Percentiles rank a stretch among this genome's conserved stretches.
phyloP scores from a whole-genome alignment of 129 eudicot genomes.

The Helichrysum umbraculigerum region DNA sequence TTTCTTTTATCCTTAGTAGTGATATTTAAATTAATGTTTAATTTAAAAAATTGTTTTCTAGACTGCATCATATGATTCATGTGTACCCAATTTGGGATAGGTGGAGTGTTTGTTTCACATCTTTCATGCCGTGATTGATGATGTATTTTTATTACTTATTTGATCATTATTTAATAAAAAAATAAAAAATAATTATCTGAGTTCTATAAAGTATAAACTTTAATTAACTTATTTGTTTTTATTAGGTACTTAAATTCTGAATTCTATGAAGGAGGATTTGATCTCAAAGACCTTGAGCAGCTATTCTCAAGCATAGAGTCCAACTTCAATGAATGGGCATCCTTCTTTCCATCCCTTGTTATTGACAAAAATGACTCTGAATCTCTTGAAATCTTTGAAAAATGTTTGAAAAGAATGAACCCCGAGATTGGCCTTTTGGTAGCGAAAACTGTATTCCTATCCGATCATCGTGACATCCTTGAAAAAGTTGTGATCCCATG shows the following conservation, averaged over 20 bases:
- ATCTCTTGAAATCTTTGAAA: conserved; percentile 36
- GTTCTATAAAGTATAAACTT: conserved; percentile 5
- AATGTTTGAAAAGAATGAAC: conserved; percentile 52
- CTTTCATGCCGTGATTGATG: conserved; percentile 3
- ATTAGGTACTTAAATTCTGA: conserved; percentile 67
- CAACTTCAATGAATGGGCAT: conserved; percentile 58
- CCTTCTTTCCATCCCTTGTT: conserved; percentile 58
- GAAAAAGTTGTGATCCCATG: conserved; percentile 70
- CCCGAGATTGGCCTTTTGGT: conserved; percentile 54
- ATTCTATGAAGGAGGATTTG: conserved; percentile 92
- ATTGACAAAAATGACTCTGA: conserved; percentile 53
- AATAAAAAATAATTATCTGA: neutral
- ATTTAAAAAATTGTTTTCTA: neutral
- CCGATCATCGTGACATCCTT: conserved; percentile 60
- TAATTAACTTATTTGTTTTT: neutral
- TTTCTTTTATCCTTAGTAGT: neutral
- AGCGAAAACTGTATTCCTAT: conserved; percentile 68
- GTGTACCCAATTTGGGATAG: neutral
- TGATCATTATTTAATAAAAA: neutral
- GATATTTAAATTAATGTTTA: neutral
- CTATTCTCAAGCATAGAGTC: conserved; percentile 68
- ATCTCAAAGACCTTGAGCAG: conserved; percentile 53
- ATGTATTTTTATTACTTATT: neutral
- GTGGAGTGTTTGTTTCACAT: neutral
- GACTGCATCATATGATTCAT: neutral